Evolutionary conservation across 129 eudicot genomes (phyloP).

Genomic region (Mikania micrantha): DNA sequence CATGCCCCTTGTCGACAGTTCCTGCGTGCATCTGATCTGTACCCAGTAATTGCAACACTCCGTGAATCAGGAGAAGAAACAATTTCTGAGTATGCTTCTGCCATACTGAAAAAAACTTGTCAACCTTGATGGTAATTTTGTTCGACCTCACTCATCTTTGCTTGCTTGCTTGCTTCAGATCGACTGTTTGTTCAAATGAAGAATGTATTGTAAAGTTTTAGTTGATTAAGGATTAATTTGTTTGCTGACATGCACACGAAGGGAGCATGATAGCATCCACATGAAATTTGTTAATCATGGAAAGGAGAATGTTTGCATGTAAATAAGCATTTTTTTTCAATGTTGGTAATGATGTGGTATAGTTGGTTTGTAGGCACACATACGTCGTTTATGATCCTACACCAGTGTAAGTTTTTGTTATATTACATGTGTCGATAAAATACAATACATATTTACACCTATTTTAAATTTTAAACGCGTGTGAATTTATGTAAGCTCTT

Average conservation of each 20-base stretch:
- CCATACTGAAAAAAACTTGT: slow-evolving; percentile 51
- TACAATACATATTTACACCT: no score
- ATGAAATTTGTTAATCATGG: neutral
- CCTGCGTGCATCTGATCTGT: slow-evolving; percentile 68
- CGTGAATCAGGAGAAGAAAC: slow-evolving; percentile 74
- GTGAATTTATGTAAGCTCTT: no score
- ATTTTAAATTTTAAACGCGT: no score
- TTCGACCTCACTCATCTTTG: neutral
- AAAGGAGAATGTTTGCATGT: neutral
- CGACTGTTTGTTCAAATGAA: no score
- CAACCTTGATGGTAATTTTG: slow-evolving; percentile 29
- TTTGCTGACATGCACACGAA: neutral
- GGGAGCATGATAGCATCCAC: no score
- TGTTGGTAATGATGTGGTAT: neutral
- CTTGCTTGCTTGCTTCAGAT: neutral
- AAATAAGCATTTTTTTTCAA: neutral
- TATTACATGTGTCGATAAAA: no score
- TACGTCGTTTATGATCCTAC: no score
- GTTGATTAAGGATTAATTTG: neutral
- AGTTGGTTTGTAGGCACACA: neutral
- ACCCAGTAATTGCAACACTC: slow-evolving; percentile 61
- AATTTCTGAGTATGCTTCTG: slow-evolving; percentile 71
- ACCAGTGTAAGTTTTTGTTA: no score
- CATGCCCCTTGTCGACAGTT: slow-evolving; percentile 76
- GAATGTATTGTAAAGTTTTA: neutral